Conservation (phyloP, 2,329 filamentous ascomycete species). For the Claviceps sp. region DNA sequence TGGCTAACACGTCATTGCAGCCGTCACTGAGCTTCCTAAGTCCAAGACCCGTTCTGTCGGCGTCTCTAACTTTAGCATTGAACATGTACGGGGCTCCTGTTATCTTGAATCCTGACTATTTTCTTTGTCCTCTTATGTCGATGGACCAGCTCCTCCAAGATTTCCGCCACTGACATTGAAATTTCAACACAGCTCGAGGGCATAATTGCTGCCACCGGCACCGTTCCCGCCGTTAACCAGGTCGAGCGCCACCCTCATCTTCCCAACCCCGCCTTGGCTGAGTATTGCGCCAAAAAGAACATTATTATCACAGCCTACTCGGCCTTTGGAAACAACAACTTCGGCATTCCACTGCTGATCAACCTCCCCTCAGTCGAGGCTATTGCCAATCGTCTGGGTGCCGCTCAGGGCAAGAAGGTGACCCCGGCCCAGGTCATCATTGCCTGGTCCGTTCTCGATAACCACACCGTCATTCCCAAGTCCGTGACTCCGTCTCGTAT, state of each 20-base stretch:
- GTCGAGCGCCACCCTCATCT: conserved; percentile 55
- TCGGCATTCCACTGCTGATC: conserved; percentile 36
- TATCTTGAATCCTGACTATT: neutral
- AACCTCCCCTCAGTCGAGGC: conserved; percentile 42
- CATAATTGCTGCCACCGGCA: conserved; percentile 43
- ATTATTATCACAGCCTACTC: conserved; percentile 58
- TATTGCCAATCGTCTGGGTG: conserved; percentile 34
- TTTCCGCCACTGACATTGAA: neutral
- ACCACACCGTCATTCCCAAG: conserved; percentile 64
- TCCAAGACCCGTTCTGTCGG: conserved; percentile 53
- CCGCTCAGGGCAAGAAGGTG: conserved; percentile 22
- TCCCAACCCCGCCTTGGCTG: conserved; percentile 40
- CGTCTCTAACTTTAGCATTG: conserved; percentile 60
- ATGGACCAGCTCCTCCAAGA: neutral
- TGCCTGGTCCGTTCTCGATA: conserved; percentile 45
- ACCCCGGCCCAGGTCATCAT: conserved; percentile 34
- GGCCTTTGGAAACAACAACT: conserved; percentile 34
- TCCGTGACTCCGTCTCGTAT: conserved; percentile 56
- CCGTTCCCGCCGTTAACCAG: conserved; percentile 51
- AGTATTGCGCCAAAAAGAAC: conserved; percentile 47
- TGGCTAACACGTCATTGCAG: conserved; percentile 9
- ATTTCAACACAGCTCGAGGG: conserved; percentile 29
- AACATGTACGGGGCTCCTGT: conserved; percentile 21
- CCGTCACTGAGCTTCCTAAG: conserved; percentile 43
- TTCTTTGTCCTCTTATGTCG: neutral